Conservation (phyloP, 306 rosid species). For the Trifolium fragiferum region DNA sequence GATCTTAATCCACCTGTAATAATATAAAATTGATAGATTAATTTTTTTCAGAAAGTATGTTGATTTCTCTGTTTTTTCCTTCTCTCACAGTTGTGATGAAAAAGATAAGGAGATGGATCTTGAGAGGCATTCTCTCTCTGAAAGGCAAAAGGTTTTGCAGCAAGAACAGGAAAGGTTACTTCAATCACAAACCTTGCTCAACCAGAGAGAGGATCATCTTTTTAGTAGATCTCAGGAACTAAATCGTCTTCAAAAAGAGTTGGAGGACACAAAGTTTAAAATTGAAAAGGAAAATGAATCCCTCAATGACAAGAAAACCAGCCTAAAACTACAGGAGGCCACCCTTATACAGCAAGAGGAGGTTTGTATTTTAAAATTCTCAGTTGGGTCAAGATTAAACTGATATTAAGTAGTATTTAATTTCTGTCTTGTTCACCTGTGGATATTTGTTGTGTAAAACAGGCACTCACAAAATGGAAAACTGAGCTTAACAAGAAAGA, state of each 20-base stretch:
- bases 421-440: constrained; percentile 37
- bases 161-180: constrained; percentile 88
- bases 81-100: constrained; percentile 70
- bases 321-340: constrained; percentile 62
- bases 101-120: constrained; percentile 78
- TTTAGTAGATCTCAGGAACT: constrained; percentile 73
- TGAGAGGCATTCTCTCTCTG: constrained; percentile 79
- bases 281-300: constrained; percentile 61
- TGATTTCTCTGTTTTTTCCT: constrained; percentile 25
- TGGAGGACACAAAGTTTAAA: constrained; percentile 61
- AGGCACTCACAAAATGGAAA: constrained; percentile 68
- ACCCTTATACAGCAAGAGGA: constrained; percentile 67
- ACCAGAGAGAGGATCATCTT: constrained; percentile 77
- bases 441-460: constrained; percentile 41
- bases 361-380: constrained; percentile 52
- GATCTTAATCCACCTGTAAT: constrained; percentile 25
- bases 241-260: constrained; percentile 69
- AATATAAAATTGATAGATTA: constrained; percentile 18
- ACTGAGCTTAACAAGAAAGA: constrained; percentile 67
- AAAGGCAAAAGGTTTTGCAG: constrained; percentile 80
- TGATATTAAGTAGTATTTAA: constrained; percentile 28
- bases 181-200: constrained; percentile 77
- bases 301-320: constrained; percentile 65
- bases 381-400: constrained; percentile 32
- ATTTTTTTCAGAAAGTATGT: constrained; percentile 32